Evolutionary conservation across 106 monocot genomes (phyloP).

Genomic region (Alisma plantagoaquatica): DNA sequence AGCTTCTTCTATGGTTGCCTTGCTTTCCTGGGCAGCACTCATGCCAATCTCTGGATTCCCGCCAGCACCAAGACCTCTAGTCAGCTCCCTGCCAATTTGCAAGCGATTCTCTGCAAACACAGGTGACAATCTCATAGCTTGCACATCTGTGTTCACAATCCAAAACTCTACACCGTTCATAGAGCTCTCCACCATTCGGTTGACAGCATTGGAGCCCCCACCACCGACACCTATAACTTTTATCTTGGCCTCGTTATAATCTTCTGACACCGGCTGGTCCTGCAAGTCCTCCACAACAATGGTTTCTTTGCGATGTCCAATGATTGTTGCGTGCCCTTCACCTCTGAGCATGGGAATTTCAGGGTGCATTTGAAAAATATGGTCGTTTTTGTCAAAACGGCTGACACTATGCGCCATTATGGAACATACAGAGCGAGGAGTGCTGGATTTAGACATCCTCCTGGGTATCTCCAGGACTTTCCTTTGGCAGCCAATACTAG

Average conservation of each 20-base stretch:
- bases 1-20: constrained; percentile 52
- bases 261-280: constrained; percentile 11
- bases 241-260: constrained; percentile 74
- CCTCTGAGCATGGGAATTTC: constrained; percentile 72
- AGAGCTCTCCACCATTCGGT: constrained; percentile 87
- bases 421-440: constrained; percentile 19
- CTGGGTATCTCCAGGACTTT: too few relatives aligned
- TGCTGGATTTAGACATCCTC: not conserved
- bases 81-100: constrained; percentile 72
- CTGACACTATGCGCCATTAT: constrained; percentile 18
- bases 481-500: too few relatives aligned
- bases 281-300: constrained; percentile 9
- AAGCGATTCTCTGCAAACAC: constrained; percentile 53
- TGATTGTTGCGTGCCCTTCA: constrained; percentile 23
- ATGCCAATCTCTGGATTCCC: constrained; percentile 84
- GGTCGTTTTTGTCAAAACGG: constrained; percentile 40
- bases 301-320: constrained; percentile 24
- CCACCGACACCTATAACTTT: constrained; percentile 97
- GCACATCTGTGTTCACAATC: constrained; percentile 99
- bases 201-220: constrained; percentile 96
- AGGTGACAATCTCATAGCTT: constrained; percentile 78
- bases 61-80: constrained; percentile 78
- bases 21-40: constrained; percentile 77
- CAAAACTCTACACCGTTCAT: constrained; percentile 98
- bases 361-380: constrained; percentile 76